Base-by-base conservation (phyloP, 257 asterid genomes). In the Catharanthus roseus region DNA sequence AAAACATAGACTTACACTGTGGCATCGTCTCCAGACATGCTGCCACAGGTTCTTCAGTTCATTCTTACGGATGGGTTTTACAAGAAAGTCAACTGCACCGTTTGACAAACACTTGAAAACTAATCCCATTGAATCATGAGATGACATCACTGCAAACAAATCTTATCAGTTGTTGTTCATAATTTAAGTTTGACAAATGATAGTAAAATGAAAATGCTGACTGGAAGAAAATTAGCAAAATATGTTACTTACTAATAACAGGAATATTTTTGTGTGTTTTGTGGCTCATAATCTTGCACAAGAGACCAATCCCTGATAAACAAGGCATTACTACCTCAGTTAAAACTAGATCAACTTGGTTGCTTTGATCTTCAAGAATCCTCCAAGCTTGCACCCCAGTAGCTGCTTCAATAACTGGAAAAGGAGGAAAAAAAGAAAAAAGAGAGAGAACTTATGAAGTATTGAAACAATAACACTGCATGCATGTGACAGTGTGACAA, bases 31-130 rank as follows among this genome's bases (percentile, higher is more conserved):
- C 98, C 98, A 93, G 54, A 89, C 88, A 34, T 93, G 98, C 86
- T 90, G 97, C 98, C 98, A 93, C 45, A 93, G 91, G 81, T 82
- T 93, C 84, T 93, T 90, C 57, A 93, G 90, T 86, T 93, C 97
- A 77, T 93, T 93, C 85, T 93, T 93, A 41, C 98, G 83, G 66
- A 93, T 83, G 77, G 98, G 98, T 77, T 90, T 93, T 28, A 90
- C 92, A 87, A 93, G 75, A 83, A 90, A 93, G 87, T 89, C 98
- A 70, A 84, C 96, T n/a, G 97, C 98, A 64, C 98, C 98, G 80
- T 85, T 90, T 56, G 98, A 90, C 77, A 93, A 85, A 78, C 98
- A 93, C 87, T 89, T 89, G 65, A 89, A 84, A 69, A 90, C 98
- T 82, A 93, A 73, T 29, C 91, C 92, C 96, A 90, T 89, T 61